Conservation (phyloP, 2,329 filamentous ascomycete genomes). For the Malbranchea zuffiana region DNA sequence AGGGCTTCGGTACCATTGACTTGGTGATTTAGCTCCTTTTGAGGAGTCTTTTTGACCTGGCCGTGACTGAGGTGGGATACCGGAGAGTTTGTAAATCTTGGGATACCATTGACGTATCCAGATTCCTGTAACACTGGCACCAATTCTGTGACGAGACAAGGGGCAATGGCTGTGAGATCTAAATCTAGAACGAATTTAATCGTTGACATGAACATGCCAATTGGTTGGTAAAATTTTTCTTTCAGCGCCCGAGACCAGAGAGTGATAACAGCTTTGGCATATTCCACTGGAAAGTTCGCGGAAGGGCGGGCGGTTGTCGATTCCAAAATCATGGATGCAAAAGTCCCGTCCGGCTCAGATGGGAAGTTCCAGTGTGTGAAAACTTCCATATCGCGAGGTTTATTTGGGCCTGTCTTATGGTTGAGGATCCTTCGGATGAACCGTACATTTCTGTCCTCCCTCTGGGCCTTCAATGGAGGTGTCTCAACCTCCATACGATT, state of each 20-base stretch:
- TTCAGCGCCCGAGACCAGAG: conserved; percentile 47
- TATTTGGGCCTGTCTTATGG: conserved; percentile 40
- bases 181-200: conserved; percentile 32
- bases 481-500: conserved; percentile 17
- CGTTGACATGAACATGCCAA: conserved; percentile 34
- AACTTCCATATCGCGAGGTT: conserved; percentile 44
- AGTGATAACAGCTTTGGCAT: conserved; percentile 41
- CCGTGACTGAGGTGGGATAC: conserved; percentile 32
- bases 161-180: conserved; percentile 27
- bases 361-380: conserved; percentile 45
- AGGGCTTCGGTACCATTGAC: conserved; percentile 47
- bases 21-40: conserved; percentile 34
- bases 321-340: conserved; percentile 47
- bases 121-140: conserved; percentile 33
- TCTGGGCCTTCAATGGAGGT: conserved; percentile 20
- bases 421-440: conserved; percentile 47
- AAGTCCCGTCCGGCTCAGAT: conserved; percentile 36
- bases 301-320: conserved; percentile 35
- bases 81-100: conserved; percentile 38
- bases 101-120: conserved; percentile 46
- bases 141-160: conserved; percentile 29
- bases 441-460: conserved; percentile 21
- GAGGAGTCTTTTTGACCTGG: conserved; percentile 31
- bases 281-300: conserved; percentile 38
- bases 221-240: conserved; percentile 40